phyloP scores from a whole-genome alignment of 345 rosid species.

The Nasturtium officinale region DNA sequence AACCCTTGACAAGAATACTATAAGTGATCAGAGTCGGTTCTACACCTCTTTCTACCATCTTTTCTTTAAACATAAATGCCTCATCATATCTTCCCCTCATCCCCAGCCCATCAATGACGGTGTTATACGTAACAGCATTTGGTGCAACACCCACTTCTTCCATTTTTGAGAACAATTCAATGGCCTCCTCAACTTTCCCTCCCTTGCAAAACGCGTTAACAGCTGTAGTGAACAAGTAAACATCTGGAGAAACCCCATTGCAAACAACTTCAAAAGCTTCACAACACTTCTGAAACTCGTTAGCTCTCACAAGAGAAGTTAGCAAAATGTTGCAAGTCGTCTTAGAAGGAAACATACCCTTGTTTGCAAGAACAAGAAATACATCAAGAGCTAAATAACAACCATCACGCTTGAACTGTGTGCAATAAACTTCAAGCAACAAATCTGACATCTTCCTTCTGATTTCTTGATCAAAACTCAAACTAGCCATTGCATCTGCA shows the following conservation, averaged over 20 bases:
- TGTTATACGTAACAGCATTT: constrained; percentile 68
- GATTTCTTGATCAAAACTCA: constrained; percentile 42
- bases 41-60: constrained; percentile 56
- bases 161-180: constrained; percentile 58
- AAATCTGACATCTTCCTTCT: constrained; percentile 54
- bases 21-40: constrained; percentile 64
- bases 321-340: constrained; percentile 66
- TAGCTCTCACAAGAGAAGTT: constrained; percentile 61
- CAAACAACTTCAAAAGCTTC: constrained; percentile 58
- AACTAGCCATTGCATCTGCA: constrained; percentile 52
- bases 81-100: constrained; percentile 61
- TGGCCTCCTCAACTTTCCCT: constrained; percentile 58
- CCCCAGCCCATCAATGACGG: constrained; percentile 74
- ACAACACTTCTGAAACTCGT: constrained; percentile 55
- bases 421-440: constrained; percentile 62
- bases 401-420: constrained; percentile 60
- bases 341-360: constrained; percentile 62
- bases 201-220: constrained; percentile 67
- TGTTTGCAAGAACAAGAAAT: constrained; percentile 50
- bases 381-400: constrained; percentile 55
- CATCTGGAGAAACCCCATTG: constrained; percentile 57
- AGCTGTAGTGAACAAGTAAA: constrained; percentile 64
- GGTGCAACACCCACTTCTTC: constrained; percentile 57
- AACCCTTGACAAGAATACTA: constrained; percentile 68
- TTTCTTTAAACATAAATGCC: constrained; percentile 59